Evolutionary conservation across 106 monocot genomes (phyloP), one percentile per base, ranked within the genome.

Genomic region (Acorus calamus): DNA sequence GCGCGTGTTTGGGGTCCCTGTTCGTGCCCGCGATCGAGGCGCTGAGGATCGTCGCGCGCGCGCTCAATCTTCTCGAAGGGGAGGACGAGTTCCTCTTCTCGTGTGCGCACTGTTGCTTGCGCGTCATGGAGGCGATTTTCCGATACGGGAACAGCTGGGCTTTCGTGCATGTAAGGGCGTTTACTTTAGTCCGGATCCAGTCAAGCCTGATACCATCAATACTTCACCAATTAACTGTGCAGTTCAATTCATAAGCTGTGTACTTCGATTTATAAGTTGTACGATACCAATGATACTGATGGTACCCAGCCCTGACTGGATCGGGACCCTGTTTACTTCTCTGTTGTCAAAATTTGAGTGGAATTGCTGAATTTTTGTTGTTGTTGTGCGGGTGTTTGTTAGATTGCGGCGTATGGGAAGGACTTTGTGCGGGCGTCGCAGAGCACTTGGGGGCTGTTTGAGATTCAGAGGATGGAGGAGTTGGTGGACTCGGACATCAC

Each of bases 61-160:
- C 79, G 0, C 81, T 98, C 60, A 98, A 98, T n/a, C 69, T 98
- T 7, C 65, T 98, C 14, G 92, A 92, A 66, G 98, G 92, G 4
- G 98, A 98, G 73, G 98, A 98, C 52, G 98, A 98, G 67, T 92
- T 98, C 82, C 66, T 98, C 77, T 98, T 98, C 85, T 98, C 98
- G 46, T 98, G 98, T 69, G 98, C 92, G 0, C 92, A 92, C 56
- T 98, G 91, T 81, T 98, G 98, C 68, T 85, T 96, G 43, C 73
- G 47, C 46, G 83, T 98, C 63, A 98, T 98, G 98, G 83, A 98
- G 43, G 73, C 81, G 67, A 47, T 98, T 57, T 98, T 98, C 73
- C 74, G 71, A 60, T 88, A 82, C 73, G 98, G 98, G 71, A 98
- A 98, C 73, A 92, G 92, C 85, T 98, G 98, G 98, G 98, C 98